phyloP scores from a whole-genome alignment of 805 yeast genomes.

The Sugiyamaella floridensis region DNA sequence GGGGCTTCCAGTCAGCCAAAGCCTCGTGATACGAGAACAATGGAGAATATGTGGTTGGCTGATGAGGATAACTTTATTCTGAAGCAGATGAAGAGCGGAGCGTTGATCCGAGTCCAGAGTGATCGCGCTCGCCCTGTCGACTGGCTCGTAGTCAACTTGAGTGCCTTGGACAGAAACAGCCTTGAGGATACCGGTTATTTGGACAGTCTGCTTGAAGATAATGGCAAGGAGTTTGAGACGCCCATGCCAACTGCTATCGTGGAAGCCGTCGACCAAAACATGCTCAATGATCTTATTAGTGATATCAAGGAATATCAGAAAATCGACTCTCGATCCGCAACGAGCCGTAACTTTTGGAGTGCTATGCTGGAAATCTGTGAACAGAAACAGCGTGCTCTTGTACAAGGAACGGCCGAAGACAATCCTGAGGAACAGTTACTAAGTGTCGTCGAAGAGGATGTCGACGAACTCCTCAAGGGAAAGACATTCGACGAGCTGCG shows the following conservation, averaged over 20 bases:
- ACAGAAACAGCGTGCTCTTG: constrained; percentile 1
- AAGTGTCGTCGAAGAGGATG: constrained; percentile 21
- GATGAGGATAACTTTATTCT: constrained; percentile 27
- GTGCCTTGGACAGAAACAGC: constrained; percentile 12
- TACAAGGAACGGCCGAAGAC: neutral
- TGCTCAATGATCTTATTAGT: constrained; percentile 12
- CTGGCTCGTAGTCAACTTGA: constrained; percentile 16
- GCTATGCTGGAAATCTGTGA: constrained; percentile 11
- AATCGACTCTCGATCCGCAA: constrained; percentile 1
- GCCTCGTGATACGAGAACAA: neutral
- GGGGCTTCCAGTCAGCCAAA: neutral
- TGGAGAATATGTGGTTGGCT: constrained; percentile 21
- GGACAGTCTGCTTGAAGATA: constrained; percentile 13
- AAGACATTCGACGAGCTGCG: constrained; percentile 23
- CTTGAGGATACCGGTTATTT: constrained; percentile 14
- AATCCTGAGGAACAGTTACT: constrained; percentile 11
- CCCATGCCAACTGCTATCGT: constrained; percentile 19
- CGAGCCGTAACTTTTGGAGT: constrained; percentile 21
- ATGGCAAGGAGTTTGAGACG: constrained; percentile 12
- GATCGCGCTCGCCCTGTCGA: constrained; percentile 24
- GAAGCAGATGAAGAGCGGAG: constrained; percentile 26
- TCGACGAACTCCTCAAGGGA: constrained; percentile 24
- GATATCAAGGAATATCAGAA: constrained; percentile 12
- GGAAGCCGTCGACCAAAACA: constrained; percentile 10
- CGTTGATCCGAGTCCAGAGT: constrained; percentile 26